A percentile compares a stretch with the other conserved stretches of the same genome.
These are phyloP conservation scores for Margaritispora aquatica DNA, from an alignment of 495 filamentous ascomycete genomes.

Conservation along the genomic window DNA sequence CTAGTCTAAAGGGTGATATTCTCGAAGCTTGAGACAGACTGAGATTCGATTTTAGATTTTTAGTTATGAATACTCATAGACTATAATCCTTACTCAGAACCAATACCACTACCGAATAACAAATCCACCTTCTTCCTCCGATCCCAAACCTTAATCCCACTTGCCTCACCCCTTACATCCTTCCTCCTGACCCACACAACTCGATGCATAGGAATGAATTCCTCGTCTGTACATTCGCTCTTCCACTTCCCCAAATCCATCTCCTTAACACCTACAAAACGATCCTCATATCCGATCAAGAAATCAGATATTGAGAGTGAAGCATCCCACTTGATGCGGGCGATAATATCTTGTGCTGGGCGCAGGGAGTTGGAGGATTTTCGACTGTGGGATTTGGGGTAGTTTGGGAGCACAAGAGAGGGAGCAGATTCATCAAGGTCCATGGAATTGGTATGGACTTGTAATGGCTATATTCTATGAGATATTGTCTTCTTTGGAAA, in stretches of 20 bases:
- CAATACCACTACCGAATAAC: slow-evolving; percentile 3
- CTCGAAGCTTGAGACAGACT: no score
- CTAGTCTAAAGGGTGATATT: no score
- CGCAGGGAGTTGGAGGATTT: slow-evolving; percentile 22
- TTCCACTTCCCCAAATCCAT: slow-evolving; percentile 61
- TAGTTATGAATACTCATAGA: no score
- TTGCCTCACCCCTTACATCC: slow-evolving; percentile 40
- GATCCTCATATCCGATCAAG: slow-evolving; percentile 69
- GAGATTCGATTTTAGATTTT: no score
- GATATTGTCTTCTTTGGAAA: slow-evolving; percentile 10
- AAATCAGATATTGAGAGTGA: slow-evolving; percentile 54
- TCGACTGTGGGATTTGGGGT: not conserved
- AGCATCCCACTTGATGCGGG: slow-evolving; percentile 67
- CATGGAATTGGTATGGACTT: not conserved
- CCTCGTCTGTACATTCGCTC: slow-evolving; percentile 70
- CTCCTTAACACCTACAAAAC: slow-evolving; percentile 62
- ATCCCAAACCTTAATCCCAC: slow-evolving; percentile 5
- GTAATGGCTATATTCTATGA: not conserved
- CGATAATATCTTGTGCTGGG: slow-evolving; percentile 56
- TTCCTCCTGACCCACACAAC: slow-evolving; percentile 64
- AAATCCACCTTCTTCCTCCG: slow-evolving; percentile 1
- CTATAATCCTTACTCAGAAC: not conserved
- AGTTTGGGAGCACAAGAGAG: slow-evolving; percentile 4
- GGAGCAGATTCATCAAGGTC: not conserved
- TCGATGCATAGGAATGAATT: slow-evolving; percentile 79